These are phyloP conservation scores for Sporobolomyces phaffii DNA, from an alignment of 768 basidiomycete genomes.

Conservation along the genomic window DNA sequence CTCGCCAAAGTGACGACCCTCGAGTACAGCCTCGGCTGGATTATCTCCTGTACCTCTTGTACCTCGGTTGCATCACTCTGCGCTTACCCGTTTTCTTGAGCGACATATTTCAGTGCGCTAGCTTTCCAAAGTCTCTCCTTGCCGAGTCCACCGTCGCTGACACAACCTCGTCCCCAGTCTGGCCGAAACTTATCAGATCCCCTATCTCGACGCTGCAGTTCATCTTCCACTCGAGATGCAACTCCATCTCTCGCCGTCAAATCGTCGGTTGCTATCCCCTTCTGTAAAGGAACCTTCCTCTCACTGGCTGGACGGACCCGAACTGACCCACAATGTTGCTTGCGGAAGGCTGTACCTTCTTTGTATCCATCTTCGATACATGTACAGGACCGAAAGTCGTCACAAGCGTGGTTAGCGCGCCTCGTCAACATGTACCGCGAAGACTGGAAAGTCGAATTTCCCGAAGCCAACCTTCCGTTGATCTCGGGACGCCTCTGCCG, in stretches of 20 bases:
- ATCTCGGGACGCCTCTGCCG: conserved; percentile 10
- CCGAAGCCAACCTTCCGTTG: conserved; percentile 26
- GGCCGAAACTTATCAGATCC: conserved; percentile 30
- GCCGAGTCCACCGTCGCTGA: no score
- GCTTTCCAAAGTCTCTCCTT: no score
- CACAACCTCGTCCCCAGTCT: conserved; percentile 8
- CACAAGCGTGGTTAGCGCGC: conserved; percentile 1
- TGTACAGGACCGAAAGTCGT: background rate
- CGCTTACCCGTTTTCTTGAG: conserved; percentile 26
- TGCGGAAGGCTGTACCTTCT: background rate
- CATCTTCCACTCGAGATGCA: conserved; percentile 18
- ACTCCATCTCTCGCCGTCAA: background rate
- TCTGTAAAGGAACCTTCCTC: background rate
- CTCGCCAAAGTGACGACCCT: background rate
- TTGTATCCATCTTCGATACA: background rate
- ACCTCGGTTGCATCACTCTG: conserved; percentile 27
- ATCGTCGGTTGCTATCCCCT: conserved; percentile 5
- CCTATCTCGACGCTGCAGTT: conserved; percentile 11
- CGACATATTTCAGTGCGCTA: conserved; percentile 29
- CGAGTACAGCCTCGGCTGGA: conserved; percentile 15
- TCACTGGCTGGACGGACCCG: background rate
- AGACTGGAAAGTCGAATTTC: conserved; percentile 33
- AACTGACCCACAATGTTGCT: background rate
- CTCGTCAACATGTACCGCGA: conserved; percentile 28
- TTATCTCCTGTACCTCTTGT: conserved; percentile 24